These are phyloP conservation scores for Leptodontidium sp. DNA, from an alignment of 2,329 filamentous ascomycete species.

Conservation along the genomic window DNA sequence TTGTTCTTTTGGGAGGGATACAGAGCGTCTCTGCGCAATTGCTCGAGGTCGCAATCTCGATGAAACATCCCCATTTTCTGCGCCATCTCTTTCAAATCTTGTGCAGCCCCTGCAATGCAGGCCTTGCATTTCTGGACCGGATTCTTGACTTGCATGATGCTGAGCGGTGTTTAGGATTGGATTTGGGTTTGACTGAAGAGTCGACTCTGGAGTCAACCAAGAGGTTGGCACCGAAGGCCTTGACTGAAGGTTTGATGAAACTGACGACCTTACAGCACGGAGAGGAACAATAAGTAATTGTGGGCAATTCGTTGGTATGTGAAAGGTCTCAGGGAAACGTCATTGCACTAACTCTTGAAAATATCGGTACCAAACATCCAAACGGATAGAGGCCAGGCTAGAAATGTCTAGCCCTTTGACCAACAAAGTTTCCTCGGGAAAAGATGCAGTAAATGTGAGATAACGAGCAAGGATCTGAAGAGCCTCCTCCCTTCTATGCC, in stretches of 20 bases:
- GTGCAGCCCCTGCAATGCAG: slow-evolving; percentile 1
- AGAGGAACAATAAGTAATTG: background rate
- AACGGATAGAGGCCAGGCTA: background rate
- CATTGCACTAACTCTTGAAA: background rate
- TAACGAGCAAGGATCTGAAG: background rate
- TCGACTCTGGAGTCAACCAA: background rate
- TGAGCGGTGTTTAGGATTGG: background rate
- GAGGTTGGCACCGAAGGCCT: background rate
- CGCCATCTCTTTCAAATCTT: background rate
- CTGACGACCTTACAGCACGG: background rate
- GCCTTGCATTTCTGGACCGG: background rate
- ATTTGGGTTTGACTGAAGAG: background rate
- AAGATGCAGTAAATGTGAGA: background rate
- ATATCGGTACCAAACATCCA: background rate
- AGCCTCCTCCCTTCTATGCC: background rate
- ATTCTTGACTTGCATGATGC: background rate
- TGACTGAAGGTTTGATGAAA: background rate
- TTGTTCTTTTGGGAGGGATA: background rate
- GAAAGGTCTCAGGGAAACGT: background rate
- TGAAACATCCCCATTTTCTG: background rate
- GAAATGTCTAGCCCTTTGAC: background rate
- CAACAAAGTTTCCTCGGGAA: background rate
- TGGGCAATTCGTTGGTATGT: background rate
- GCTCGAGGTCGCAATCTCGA: background rate
- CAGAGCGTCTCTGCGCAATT: background rate